These are phyloP conservation scores for Infundibulicybe gibba DNA, from an alignment of 768 basidiomycete species.

Conservation along the genomic window DNA sequence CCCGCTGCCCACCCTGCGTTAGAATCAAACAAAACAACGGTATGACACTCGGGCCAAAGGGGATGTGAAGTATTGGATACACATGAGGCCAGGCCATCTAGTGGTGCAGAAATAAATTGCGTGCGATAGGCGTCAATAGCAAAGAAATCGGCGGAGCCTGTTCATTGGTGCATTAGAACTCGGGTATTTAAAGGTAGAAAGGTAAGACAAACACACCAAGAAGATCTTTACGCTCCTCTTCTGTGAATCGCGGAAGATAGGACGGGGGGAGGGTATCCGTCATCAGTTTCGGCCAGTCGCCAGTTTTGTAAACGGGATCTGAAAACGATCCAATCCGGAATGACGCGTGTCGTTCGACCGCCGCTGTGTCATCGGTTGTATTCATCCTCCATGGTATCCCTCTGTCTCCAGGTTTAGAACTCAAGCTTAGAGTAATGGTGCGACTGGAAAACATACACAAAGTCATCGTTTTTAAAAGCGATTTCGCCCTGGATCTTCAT, in stretches of 20 bases:
- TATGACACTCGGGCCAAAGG: constrained; percentile 49
- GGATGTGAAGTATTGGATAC: constrained; percentile 38
- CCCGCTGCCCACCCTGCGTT: constrained; percentile 47
- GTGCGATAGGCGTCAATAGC: constrained; percentile 47
- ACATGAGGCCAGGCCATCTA: constrained; percentile 41
- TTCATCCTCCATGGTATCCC: constrained; percentile 45
- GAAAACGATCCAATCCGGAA: constrained; percentile 49
- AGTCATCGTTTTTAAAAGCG: constrained; percentile 51
- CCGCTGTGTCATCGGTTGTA: constrained; percentile 37
- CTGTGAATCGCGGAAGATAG: constrained; percentile 45
- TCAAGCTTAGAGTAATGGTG: background rate
- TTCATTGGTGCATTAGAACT: background rate
- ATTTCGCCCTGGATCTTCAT: constrained; percentile 52
- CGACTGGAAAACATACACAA: constrained; percentile 26
- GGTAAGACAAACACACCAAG: constrained; percentile 22
- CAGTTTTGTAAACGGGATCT: constrained; percentile 45
- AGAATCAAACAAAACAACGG: constrained; percentile 33
- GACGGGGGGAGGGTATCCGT: constrained; percentile 42
- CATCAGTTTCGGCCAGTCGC: constrained; percentile 50
- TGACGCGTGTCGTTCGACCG: constrained; percentile 45
- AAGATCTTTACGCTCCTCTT: constrained; percentile 38
- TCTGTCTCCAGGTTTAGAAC: constrained; percentile 15
- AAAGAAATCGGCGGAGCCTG: constrained; percentile 50
- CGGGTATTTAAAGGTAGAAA: constrained; percentile 1
- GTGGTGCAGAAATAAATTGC: constrained; percentile 36